Evolutionary conservation across 2,329 filamentous ascomycete genomes (phyloP), one percentile per base, ranked within the genome.

Genomic region (Leptographium procerum): DNA sequence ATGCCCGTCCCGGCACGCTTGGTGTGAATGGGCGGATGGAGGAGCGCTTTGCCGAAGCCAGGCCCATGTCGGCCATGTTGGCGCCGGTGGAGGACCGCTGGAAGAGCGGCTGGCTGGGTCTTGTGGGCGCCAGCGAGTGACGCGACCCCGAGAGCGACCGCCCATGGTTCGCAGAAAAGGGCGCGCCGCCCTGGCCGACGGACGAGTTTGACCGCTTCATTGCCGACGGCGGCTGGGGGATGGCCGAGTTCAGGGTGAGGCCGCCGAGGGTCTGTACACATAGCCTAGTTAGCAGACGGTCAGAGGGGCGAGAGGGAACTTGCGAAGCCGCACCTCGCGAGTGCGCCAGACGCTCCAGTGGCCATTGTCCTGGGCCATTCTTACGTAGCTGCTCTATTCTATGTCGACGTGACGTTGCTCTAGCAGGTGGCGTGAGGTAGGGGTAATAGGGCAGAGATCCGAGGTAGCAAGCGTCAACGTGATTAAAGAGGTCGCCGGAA

Each of bases 131-230:
- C 61, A 96, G 89, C 65, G 91, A 92, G 70, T 95, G 87, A 67
- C 88, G 84, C 69, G 86, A 87, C 68, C 86, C 87, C 62, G 91
- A 96, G 66, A 89, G 83, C 31, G 89, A 90, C 65, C 92, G 89
- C 65, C 77, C 84, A 77, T 95, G 89, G 69, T 86, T 85, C 57
- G 60, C 33, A 58, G 85, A 84, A 67, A 82, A 86, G 52, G 81
- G 83, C 59, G 77, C 77, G 67, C 81, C 80, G 66, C 84, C 83
- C 63, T 81, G 80, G 60, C 82, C 80, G 66, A 84, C 84, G 65
- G 84, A 85, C 14, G 90, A 91, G 68, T 85, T 94, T 33, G 89
- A 88, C 71, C 94, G 89, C 77, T 99, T 99, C 81, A 99, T 87
- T 47, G 91, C 89, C 47, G 92, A 97, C 31, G 88, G 82, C 10